Evolutionary conservation across 257 asterid species (phyloP), one percentile per base, ranked within the genome.

Genomic region (Galeopsis tetrahit): DNA sequence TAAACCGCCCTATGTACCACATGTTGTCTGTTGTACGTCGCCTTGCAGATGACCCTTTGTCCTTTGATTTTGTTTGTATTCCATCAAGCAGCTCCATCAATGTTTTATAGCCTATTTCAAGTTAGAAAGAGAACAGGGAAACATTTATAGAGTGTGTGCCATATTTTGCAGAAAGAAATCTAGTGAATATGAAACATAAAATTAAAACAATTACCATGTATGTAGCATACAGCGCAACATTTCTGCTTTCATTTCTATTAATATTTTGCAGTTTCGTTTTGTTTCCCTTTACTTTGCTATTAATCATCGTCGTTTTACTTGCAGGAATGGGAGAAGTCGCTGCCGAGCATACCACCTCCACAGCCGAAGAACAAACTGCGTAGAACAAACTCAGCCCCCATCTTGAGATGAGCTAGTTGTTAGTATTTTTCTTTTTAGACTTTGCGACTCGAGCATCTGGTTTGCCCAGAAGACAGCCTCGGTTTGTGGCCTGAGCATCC

Each of bases 351-450:
- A 75, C 83, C 87, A 36, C 83, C 75, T 28, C 80, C 86, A 5
- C 79, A 69, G 71, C 84, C 87, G 0, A 85, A 81, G 80, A 77
- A 66, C 72, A 86, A 81, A 60, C 84, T 85, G 75, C 86, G 88
- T 5, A 55, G 86, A 77, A 85, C 88, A n/a, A 85, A 85, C 77
- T 85, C 90, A 32, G 75, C 83, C 49, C 90, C 86, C 51, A 35
- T 71, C 51, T 43, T 75, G 52, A 70, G 72, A 65, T 69, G 75
- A 64, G 78, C 38, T 46, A 63, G 77, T 39, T 7, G 59, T 34
- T 80, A 73, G 81, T 75, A 2, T 46, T 40, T 35, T 72, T 39
- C 28, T 5, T 49, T 60, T 57, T 10, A 2, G 6, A 67, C 52
- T 70, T 49, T 67, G 48, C 63, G 36, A n/a, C 39, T 66, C 10